Evolutionary conservation across 176 grass and related monocot genomes (phyloP).

Genomic region (Thalia dealbata): DNA sequence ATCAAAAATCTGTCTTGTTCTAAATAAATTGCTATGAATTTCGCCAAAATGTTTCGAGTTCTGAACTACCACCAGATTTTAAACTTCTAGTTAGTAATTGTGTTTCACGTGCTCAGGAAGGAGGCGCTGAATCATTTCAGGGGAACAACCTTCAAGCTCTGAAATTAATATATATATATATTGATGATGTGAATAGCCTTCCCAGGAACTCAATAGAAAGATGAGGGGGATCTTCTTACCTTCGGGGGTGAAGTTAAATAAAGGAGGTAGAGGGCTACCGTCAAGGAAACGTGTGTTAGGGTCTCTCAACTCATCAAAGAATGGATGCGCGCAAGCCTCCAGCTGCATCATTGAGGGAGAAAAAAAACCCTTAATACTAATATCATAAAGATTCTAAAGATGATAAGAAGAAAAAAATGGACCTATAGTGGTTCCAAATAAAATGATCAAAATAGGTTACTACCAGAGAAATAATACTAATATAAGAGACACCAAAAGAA

Average conservation of each 20-base stretch:
- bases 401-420: neutral
- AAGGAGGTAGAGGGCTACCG: conserved; percentile 58
- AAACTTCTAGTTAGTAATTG: neutral
- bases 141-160: conserved; percentile 72
- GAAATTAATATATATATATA: conserved; percentile 19
- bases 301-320: conserved; percentile 92
- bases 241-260: conserved; percentile 60
- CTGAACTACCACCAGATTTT: neutral
- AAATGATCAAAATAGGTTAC: neutral
- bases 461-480: neutral
- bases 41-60: neutral
- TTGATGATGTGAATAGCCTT: neutral
- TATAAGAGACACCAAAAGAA: neutral
- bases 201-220: conserved; percentile 1
- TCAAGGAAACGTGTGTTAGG: conserved; percentile 58
- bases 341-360: conserved; percentile 40
- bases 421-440: neutral
- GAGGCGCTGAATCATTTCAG: conserved; percentile 70
- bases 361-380: conserved; percentile 3
- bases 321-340: conserved; percentile 85
- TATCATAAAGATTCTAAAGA: no score
- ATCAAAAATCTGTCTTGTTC: neutral
- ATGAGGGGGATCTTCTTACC: conserved; percentile 34
- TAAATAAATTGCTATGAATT: neutral
- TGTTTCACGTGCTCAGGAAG: conserved; percentile 54